Evolutionary conservation across 805 yeast genomes (phyloP).

Genomic region (Ogataea chonburiensis): DNA sequence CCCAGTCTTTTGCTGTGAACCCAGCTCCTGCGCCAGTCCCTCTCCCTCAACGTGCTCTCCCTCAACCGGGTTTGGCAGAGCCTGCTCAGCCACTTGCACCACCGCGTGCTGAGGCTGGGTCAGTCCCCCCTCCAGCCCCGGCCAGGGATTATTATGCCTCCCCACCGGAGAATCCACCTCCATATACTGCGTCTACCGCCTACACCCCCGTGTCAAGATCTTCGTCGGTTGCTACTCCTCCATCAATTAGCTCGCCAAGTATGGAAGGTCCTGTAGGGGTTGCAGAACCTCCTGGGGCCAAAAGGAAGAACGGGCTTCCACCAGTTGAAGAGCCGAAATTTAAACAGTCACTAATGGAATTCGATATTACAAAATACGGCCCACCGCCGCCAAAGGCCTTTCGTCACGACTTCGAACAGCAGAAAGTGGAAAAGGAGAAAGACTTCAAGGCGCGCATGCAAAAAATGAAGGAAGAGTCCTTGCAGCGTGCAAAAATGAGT

Average conservation of each 20-base stretch:
- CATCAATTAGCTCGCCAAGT: neutral
- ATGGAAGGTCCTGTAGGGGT: neutral
- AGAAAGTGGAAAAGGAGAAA: constrained; percentile 24
- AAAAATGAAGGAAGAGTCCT: constrained; percentile 30
- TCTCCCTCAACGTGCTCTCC: constrained; percentile 3
- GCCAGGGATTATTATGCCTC: constrained; percentile 12
- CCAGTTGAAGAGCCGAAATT: constrained; percentile 29
- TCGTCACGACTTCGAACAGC: constrained; percentile 25
- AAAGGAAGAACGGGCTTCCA: constrained; percentile 7
- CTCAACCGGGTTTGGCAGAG: constrained; percentile 3
- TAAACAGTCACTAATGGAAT: constrained; percentile 31
- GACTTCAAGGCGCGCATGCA: constrained; percentile 28
- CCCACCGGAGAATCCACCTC: constrained; percentile 6
- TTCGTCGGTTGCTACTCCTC: neutral
- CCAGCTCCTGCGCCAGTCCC: constrained; percentile 1
- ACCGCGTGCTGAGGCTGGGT: neutral
- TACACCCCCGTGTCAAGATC: neutral
- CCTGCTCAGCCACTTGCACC: neutral
- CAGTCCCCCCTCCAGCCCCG: constrained; percentile 5
- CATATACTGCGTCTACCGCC: constrained; percentile 6
- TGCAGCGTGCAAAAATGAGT: constrained; percentile 25
- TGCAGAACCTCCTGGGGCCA: constrained; percentile 7
- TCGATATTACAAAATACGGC: constrained; percentile 39
- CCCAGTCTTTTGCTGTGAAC: constrained; percentile 19
- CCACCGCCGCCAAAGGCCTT: constrained; percentile 48